A percentile compares a stretch with the other conserved stretches of the same genome.
phyloP scores from a whole-genome alignment of 139 green algal genomes.

The Klebsormidium nitens region DNA sequence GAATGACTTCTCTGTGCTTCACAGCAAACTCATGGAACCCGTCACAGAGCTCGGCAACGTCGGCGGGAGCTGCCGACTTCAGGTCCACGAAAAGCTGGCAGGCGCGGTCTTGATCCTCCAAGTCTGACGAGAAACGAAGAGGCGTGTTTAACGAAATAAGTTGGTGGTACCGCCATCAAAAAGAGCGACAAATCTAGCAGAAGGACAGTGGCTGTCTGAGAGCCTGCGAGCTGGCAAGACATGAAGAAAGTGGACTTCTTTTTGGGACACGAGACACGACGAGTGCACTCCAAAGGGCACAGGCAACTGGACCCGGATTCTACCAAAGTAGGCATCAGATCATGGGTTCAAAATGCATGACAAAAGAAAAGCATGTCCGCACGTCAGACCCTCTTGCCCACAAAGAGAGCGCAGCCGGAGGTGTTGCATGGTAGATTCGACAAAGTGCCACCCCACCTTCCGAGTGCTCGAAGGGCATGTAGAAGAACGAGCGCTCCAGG shows the following conservation, averaged over 20 bases:
- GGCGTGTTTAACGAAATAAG: too few species aligned
- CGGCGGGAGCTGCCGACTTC: slow-evolving; percentile 1
- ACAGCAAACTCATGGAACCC: slow-evolving; percentile 14
- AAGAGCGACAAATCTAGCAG: slow-evolving; percentile 1
- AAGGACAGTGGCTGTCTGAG: slow-evolving; percentile 4
- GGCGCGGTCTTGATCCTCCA: slow-evolving; percentile 1
- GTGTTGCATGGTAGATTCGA: not conserved
- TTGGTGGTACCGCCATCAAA: not conserved
- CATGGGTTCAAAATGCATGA: too few species aligned
- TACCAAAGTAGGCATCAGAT: too few species aligned
- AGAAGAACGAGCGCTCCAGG: slow-evolving; percentile 15
- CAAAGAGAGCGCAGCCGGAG: not conserved
- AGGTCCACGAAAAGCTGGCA: slow-evolving; percentile 1
- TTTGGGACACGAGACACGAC: not conserved
- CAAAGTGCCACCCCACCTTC: slow-evolving; percentile 10
- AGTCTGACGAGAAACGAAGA: slow-evolving; percentile 7
- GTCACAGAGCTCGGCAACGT: too few species aligned
- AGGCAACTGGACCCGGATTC: not conserved
- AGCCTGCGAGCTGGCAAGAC: too few species aligned
- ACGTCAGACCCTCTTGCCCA: too few species aligned
- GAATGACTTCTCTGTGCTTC: slow-evolving; percentile 4
- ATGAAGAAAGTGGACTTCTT: too few species aligned
- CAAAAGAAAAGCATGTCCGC: not conserved
- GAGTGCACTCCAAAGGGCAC: not conserved
- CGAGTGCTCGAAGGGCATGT: slow-evolving; percentile 21